Evolutionary conservation across 2,329 filamentous ascomycete genomes (phyloP).

Genomic region (Kalmusia sp.): DNA sequence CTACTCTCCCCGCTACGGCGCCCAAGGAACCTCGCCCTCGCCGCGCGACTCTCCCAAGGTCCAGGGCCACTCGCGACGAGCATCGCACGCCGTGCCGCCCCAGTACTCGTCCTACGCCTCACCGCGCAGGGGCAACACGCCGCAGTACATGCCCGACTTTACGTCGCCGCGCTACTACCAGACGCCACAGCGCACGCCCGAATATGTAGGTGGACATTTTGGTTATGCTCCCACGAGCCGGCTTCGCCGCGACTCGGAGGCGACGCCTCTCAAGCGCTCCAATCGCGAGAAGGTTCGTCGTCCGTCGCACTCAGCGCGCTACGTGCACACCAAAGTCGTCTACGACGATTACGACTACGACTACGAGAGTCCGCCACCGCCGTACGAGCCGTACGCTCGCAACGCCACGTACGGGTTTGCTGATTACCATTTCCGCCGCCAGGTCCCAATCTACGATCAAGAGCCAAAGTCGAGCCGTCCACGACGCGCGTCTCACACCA

Average conservation of each 20-base stretch:
- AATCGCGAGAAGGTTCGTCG: conserved; percentile 56
- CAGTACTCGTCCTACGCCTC: conserved; percentile 53
- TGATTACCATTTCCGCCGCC: conserved; percentile 60
- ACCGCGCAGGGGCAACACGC: conserved; percentile 44
- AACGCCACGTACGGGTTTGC: conserved; percentile 64
- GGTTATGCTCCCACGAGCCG: conserved; percentile 57
- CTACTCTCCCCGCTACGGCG: conserved; percentile 61
- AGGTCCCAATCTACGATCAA: conserved; percentile 56
- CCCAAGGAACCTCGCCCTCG: conserved; percentile 56
- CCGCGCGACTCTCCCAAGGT: conserved; percentile 55
- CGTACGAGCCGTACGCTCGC: conserved; percentile 57
- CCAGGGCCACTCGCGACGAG: conserved; percentile 60
- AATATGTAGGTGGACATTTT: conserved; percentile 68
- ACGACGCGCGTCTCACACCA: conserved; percentile 63
- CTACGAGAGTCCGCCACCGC: conserved; percentile 56
- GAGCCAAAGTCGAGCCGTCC: conserved; percentile 55
- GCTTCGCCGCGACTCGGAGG: conserved; percentile 47
- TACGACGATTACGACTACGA: conserved; percentile 59
- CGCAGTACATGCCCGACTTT: conserved; percentile 54
- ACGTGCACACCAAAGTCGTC: conserved; percentile 64
- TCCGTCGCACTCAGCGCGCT: conserved; percentile 59
- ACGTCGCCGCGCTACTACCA: conserved; percentile 46
- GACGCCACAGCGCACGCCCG: conserved; percentile 63
- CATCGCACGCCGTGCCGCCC: conserved; percentile 57
- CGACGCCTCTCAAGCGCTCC: conserved; percentile 48